Conservation (phyloP, 2,329 filamentous ascomycete species). For the Plenodomus biglobosus region DNA sequence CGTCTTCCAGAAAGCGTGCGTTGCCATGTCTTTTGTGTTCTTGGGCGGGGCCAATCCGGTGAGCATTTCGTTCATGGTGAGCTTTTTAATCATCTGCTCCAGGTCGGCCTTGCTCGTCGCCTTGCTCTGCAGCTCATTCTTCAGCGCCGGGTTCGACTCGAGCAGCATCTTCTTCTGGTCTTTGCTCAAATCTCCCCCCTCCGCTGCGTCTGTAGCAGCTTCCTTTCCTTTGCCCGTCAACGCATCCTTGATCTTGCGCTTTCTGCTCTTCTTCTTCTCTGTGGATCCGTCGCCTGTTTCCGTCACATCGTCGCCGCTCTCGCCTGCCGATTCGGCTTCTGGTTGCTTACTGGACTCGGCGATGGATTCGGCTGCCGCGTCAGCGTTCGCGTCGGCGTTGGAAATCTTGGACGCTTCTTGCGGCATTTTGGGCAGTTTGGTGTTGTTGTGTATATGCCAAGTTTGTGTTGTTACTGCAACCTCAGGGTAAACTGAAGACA, state of each 20-base stretch:
- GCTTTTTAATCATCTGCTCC: constrained; percentile 58
- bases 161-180: constrained; percentile 44
- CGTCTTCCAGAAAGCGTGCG: constrained; percentile 98
- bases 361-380: constrained; percentile 49
- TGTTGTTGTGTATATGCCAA: constrained; percentile 11
- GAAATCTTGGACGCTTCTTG: constrained; percentile 63
- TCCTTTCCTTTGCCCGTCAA: constrained; percentile 40
- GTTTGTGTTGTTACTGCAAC: constrained; percentile 4
- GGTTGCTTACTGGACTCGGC: constrained; percentile 37
- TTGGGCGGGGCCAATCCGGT: constrained; percentile 76
- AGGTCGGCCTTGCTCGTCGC: constrained; percentile 31
- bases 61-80: constrained; percentile 71
- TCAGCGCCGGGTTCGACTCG: constrained; percentile 44
- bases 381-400: constrained; percentile 55
- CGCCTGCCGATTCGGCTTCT: constrained; percentile 33
- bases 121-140: constrained; percentile 40
- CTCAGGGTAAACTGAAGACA: constrained; percentile 12
- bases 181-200: constrained; percentile 37
- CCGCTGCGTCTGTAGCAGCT: constrained; percentile 29
- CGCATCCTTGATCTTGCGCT: constrained; percentile 59
- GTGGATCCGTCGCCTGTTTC: constrained; percentile 44
- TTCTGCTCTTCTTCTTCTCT: constrained; percentile 69
- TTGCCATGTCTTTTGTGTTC: constrained; percentile 94
- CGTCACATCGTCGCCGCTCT: constrained; percentile 41
- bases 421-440: constrained; percentile 28